Base-by-base conservation (phyloP, 768 basidiomycete genomes). In the Boletus edulis region DNA sequence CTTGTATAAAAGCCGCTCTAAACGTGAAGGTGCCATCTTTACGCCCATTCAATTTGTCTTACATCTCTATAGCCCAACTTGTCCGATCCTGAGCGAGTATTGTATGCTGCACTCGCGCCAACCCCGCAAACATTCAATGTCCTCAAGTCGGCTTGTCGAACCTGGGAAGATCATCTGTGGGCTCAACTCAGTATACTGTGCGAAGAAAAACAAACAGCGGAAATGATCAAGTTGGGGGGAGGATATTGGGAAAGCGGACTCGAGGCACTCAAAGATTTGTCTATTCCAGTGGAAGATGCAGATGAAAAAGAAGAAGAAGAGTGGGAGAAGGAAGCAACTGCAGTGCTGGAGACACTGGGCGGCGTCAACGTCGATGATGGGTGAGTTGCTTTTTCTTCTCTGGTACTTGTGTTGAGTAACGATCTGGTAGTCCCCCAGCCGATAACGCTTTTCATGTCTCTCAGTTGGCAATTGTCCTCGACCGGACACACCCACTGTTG, bases 81-180 rank as follows among this genome's bases (percentile, higher is more conserved):
- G 3, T 75, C 87, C 0, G 76, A 83, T 14, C 76, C 85, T 38
- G 94, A 98, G 68, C 86, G 94, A n/a, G 80, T 86, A 1, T 75
- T 98, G 0, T 95, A 94, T 61, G 95, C 94, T 0, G 85, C 94
- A 0, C 81, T 99, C 9, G 85, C 78, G 27, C 95, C 86, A 32
- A 87, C 78, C 13, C 81, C 78, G 44, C 85, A 80, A 69, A 90
- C 89, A 1, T 79, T 83, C 0, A 73, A 70, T 20, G 71, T 87
- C 32, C 80, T 93, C 34, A 85, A 88, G 58, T 79, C 85, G 0
- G 83, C 88, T 4, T 95, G 92, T 64, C 74, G 85, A 34, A 88
- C 90, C 20, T 98, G 96, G 95, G 91, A 95, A 64, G 97, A 99
- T 65, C 87, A 95, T 66, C 76, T 98, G 0, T 99, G 97, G 97